Evolutionary conservation across 1,284 basidiomycete genomes (phyloP).

Genomic region (Austroboletus rostrupii): DNA sequence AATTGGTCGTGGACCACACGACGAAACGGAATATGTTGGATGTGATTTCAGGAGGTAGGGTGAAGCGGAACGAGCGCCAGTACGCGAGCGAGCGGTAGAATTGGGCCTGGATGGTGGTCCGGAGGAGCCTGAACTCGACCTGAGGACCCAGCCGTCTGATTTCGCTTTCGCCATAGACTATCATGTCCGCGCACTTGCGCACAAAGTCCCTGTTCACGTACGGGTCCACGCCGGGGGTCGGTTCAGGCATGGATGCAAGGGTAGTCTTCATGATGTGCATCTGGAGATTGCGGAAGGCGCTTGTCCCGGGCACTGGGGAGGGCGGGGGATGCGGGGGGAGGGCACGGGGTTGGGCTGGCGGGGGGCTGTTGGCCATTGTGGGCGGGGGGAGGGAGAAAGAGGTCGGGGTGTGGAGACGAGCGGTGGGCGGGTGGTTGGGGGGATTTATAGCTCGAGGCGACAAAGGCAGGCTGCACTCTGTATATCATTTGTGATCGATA

Average conservation of each 20-base stretch:
- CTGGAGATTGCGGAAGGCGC: slow-evolving; percentile 16
- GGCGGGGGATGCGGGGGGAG: slow-evolving; percentile 1
- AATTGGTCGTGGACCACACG: slow-evolving; percentile 41
- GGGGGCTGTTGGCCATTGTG: not conserved
- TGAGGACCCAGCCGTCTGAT: slow-evolving; percentile 18
- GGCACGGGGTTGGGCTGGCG: slow-evolving; percentile 9
- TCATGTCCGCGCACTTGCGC: slow-evolving; percentile 14
- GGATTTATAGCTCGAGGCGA: slow-evolving; percentile 24
- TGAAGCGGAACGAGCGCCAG: slow-evolving; percentile 52
- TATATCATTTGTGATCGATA: slow-evolving; percentile 28
- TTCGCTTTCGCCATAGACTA: slow-evolving; percentile 17
- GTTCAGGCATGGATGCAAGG: slow-evolving; percentile 18
- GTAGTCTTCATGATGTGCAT: slow-evolving; percentile 14
- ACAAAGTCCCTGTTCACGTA: slow-evolving; percentile 4
- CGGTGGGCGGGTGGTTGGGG: not conserved
- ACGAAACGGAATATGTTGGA: slow-evolving; percentile 56
- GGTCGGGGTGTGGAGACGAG: not conserved
- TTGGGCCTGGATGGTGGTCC: slow-evolving; percentile 14
- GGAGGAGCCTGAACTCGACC: slow-evolving; percentile 13
- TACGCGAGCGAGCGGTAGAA: slow-evolving; percentile 29
- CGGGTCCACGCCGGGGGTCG: not conserved
- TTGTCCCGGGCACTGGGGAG: slow-evolving; percentile 21
- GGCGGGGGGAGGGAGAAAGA: too few relatives aligned
- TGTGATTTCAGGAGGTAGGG: slow-evolving; percentile 62
- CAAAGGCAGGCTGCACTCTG: slow-evolving; percentile 24